phyloP scores from a whole-genome alignment of 2,329 filamentous ascomycete genomes.

The Aspergillus neotritici region DNA sequence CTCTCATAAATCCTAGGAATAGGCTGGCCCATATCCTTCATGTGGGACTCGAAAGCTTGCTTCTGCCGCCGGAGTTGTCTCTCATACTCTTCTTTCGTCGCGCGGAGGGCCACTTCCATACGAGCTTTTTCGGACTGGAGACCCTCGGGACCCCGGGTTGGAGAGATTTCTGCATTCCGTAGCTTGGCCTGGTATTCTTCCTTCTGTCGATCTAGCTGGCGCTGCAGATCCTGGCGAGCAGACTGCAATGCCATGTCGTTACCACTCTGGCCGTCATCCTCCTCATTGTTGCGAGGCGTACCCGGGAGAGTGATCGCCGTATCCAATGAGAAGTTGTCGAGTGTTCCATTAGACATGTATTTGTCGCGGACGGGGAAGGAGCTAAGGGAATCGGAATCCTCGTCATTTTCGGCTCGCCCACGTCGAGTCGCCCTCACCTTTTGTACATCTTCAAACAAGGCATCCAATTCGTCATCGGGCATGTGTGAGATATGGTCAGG shows the following conservation, averaged over 20 bases:
- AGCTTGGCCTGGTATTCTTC: slow-evolving; percentile 75
- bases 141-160: slow-evolving; percentile 71
- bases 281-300: slow-evolving; percentile 68
- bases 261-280: slow-evolving; percentile 50
- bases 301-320: slow-evolving; percentile 91
- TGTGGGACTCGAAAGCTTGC: slow-evolving; percentile 74
- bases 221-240: slow-evolving; percentile 76
- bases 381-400: slow-evolving; percentile 81
- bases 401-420: slow-evolving; percentile 56
- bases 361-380: slow-evolving; percentile 89
- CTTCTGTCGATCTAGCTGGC: slow-evolving; percentile 74
- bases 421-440: slow-evolving; percentile 79
- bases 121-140: slow-evolving; percentile 73
- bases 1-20: slow-evolving; percentile 49
- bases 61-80: slow-evolving; percentile 77
- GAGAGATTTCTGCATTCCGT: slow-evolving; percentile 64
- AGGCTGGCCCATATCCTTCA: slow-evolving; percentile 63
- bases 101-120: slow-evolving; percentile 75
- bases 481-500: slow-evolving; percentile 83
- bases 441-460: slow-evolving; percentile 89
- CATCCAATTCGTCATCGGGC: slow-evolving; percentile 89
- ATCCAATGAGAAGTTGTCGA: slow-evolving; percentile 94
- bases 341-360: slow-evolving; percentile 87
- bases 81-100: slow-evolving; percentile 83
- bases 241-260: slow-evolving; percentile 60